Base-by-base conservation (phyloP, 768 basidiomycete species). In the Russula compacta region DNA sequence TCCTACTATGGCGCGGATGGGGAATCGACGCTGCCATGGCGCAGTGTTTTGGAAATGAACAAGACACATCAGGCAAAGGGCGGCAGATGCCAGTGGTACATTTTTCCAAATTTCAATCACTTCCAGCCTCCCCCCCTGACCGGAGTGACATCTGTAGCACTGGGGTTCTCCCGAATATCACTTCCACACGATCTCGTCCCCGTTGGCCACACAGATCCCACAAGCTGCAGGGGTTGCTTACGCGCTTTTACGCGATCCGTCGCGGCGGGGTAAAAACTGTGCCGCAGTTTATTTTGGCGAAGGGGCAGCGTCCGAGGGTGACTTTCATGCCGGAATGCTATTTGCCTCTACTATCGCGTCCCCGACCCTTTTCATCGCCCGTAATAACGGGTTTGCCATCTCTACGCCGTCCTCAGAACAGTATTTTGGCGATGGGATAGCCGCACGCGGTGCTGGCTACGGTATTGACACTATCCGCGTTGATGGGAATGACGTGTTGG, bases 141-240 rank as follows among this genome's bases (percentile, higher is more conserved):
- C 4, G 17, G 36, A 49, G 32, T 15, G 15, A 47, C 17, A 53
- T 6, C 46, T 40, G 62, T 33, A 92, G 82, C 94, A 98, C 69
- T 92, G 93, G 71, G 90, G 92, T 14, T 92, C 92, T 6, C 79
- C 81, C 1, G 75, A 83, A 59, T 82, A 88, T 60, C 94, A 95
- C 71, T 95, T 95, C 71, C 90, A 94, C 73, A 92, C 90, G 19
- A 97, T 97, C 62, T 97, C 95, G 3, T 94, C 91, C 6, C 89
- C 94, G 1, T 79, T 98, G 32, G 92, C 89, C 10, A 98, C 95
- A 1, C 94, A 98, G 73, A 91, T 97, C 66, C 93, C 92, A 7
- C 92, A 95, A 72, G 95, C 92, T 24, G 93, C 94, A 0, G 95
- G 94, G 15, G 92, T 95, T 6, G 94, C 82, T 0, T 95, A 90